Evolutionary conservation across 1,284 basidiomycete genomes (phyloP).

Genomic region (Heliocybe sulcata): DNA sequence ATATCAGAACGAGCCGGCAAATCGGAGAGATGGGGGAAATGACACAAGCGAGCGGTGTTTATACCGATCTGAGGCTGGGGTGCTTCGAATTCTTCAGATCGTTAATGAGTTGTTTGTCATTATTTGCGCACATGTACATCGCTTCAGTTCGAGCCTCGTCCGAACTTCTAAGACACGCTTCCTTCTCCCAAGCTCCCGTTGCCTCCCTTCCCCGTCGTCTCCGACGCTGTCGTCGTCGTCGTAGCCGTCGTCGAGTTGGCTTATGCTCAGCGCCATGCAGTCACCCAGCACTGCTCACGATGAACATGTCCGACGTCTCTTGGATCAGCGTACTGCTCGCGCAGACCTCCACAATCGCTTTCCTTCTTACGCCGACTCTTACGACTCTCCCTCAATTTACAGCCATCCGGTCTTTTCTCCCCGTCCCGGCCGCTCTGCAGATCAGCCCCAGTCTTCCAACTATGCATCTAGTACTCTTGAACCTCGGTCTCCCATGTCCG

Average conservation of each 20-base stretch:
- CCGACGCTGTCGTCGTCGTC: conserved; percentile 3
- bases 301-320: conserved; percentile 40
- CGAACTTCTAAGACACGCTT: not conserved
- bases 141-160: not conserved
- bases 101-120: not conserved
- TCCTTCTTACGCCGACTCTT: conserved; percentile 46
- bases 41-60: not conserved
- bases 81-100: not conserved
- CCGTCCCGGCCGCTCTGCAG: conserved; percentile 20
- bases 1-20: too few species aligned
- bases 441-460: conserved; percentile 17
- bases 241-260: conserved; percentile 9
- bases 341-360: conserved; percentile 39
- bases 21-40: not conserved
- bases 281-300: conserved; percentile 26
- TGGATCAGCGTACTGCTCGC: conserved; percentile 47
- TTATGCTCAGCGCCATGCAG: conserved; percentile 9
- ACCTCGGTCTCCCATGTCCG: conserved; percentile 20
- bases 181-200: conserved; percentile 4
- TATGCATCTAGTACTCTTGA: conserved; percentile 17
- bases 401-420: conserved; percentile 51
- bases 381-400: conserved; percentile 65
- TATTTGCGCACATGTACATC: not conserved
- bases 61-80: not conserved
- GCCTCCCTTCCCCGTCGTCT: conserved; percentile 19